Evolutionary conservation across 345 rosid genomes (phyloP), one percentile per base, ranked within the genome.

Genomic region (Eucalyptus erythrocorys): DNA sequence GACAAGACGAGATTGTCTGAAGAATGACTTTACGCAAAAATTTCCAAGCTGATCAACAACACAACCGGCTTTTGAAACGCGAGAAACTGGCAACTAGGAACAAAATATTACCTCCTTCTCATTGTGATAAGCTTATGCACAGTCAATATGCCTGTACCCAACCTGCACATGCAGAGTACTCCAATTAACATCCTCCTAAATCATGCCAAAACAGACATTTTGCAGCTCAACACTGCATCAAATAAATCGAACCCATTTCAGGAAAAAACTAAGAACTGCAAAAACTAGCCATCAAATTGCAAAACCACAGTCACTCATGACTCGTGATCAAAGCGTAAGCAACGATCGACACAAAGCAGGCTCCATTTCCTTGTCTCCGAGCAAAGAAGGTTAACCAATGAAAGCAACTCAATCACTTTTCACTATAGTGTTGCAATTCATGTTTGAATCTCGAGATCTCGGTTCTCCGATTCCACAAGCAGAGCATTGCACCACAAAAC

Each of bases 111-210:
- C 99, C 99, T 97, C 98, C 86, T 87, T 88, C 89, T 97, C 98
- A 43, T 97, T 97, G 66, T 88, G 89, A 88, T 97, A 97, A 61
- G 87, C 89, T 76, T 92, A 92, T 91, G 98, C 98, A 90, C 99
- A 95, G 90, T 97, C 98, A 81, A 97, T 96, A 89, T 96, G 97
- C 17, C 94, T 95, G 92, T 97, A 97, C 37, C 98, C 98, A 80
- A 91, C 91, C 99, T 96, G 94, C 92, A 76, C 26, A 71, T 11
- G 47, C 27, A 76, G 82, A 76, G 82, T 2, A 76, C 47, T 37
- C 42, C 3, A 76, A 76, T 37, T 19, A 71, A 71, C 26, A 71
- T 71, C 82, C 82, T 71, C 82, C 27, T 71, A 76, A 76, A 37
- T 76, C 12, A 76, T 76, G 82, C 27, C 15, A 16, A 32, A 17